A percentile compares a stretch with the other conserved stretches of the same genome.
Evolutionary conservation across 495 filamentous ascomycete genomes (phyloP).

Genomic region (Penicillium canariense): DNA sequence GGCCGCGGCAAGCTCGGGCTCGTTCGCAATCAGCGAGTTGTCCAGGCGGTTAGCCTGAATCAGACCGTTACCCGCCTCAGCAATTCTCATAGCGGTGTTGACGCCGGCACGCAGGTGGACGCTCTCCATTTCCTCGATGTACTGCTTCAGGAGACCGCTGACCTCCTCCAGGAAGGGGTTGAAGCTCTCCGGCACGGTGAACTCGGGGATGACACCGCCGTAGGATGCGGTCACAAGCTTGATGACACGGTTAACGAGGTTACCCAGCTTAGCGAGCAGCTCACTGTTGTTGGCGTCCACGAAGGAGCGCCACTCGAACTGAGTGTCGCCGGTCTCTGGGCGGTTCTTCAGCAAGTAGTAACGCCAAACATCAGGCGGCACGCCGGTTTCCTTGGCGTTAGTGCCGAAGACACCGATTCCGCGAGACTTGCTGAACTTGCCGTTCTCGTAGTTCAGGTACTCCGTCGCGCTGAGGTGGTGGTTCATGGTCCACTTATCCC

Average conservation of each 20-base stretch:
- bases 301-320: conserved; percentile 88
- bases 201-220: conserved; percentile 68
- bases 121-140: conserved; percentile 68
- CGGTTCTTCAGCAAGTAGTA: conserved; percentile 89
- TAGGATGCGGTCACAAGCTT: conserved; percentile 84
- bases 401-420: conserved; percentile 89
- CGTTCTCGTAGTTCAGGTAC: conserved; percentile 93
- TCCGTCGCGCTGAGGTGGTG: conserved; percentile 88
- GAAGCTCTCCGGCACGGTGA: conserved; percentile 43
- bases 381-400: conserved; percentile 83
- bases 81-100: conserved; percentile 66
- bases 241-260: conserved; percentile 89
- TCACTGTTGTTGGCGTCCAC: conserved; percentile 86
- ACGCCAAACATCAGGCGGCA: conserved; percentile 83
- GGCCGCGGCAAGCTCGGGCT: conserved; percentile 69
- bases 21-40: conserved; percentile 69
- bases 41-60: conserved; percentile 81
- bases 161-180: conserved; percentile 52
- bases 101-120: conserved; percentile 76
- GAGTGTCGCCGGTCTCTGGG: conserved; percentile 83
- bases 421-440: conserved; percentile 93
- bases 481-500: conserved; percentile 86
- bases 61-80: conserved; percentile 72
- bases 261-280: conserved; percentile 85
- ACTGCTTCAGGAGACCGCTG: conserved; percentile 61